Evolutionary conservation across 2,329 filamentous ascomycete genomes (phyloP), one percentile per base, ranked within the genome.

Genomic region (Penicillium capsulatum): DNA sequence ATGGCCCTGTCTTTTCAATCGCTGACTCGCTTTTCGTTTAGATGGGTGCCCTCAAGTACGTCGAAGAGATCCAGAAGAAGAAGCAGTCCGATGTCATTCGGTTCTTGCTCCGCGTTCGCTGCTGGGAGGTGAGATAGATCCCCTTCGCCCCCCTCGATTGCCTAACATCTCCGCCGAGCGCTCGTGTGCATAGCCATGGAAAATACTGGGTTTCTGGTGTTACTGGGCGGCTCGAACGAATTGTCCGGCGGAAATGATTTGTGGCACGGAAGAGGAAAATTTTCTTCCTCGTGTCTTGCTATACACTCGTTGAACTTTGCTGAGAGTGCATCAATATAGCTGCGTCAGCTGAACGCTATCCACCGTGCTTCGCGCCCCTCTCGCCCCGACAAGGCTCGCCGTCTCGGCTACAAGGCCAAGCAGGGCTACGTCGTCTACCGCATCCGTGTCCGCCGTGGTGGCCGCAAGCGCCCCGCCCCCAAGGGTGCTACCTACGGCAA

Each of bases 261-360:
- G 73, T 76, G 70, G 67, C 66, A 69, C 65, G 60, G 48, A 57
- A 48, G 49, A 14, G 51, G 53, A 50, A n/a, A n/a, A 45, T 51
- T 42, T 34, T 42, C 48, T 38, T 55, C 61, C 67, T 50, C 64
- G 65, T 73, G 70, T 72, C 79, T 80, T 87, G 84, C 83, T 87
- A 88, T 89, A 88, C 86, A 95, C 88, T 95, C 88, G 88, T 94
- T 96, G 90, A 96, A 94, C 88, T 79, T 90, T 84, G 88, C 91
- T 96, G 90, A 96, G 90, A 96, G 88, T 96, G 86, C 88, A 92
- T 92, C 76, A 92, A 91, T 90, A 91, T 92, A 96, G 91, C 88
- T 94, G 75, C 90, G 91, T 80, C 91, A 97, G 81, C 80, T 97
- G 78, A 94, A 97, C 79, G 90, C 96, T 75, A 92, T 97, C 79